A percentile compares a stretch with the other conserved stretches of the same genome.
These are phyloP conservation scores for Saccharomycopsis selenospora DNA, from an alignment of 805 yeast genomes.

Conservation along the genomic window DNA sequence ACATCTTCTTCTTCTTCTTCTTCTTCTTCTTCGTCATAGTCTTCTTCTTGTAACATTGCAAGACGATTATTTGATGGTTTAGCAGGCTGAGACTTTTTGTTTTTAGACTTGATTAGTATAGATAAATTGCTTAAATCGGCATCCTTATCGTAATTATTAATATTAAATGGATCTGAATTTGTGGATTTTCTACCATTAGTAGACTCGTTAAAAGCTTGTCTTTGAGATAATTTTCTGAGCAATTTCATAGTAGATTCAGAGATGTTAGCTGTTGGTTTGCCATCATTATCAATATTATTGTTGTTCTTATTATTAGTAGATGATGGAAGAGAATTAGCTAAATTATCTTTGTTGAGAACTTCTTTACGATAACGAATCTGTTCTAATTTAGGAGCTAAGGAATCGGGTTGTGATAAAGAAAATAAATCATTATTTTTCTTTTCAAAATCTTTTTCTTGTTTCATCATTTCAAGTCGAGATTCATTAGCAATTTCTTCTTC, in stretches of 20 bases:
- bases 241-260: constrained; percentile 15
- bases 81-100: neutral
- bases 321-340: constrained; percentile 13
- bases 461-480: neutral
- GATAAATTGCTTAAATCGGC: constrained; percentile 15
- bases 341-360: neutral
- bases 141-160: constrained; percentile 9
- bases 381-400: constrained; percentile 15
- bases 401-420: constrained; percentile 19
- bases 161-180: constrained; percentile 8
- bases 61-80: neutral
- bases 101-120: constrained; percentile 2
- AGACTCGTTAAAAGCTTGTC: constrained; percentile 7
- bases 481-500: constrained; percentile 10
- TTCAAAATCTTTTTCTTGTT: neutral
- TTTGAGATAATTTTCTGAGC: constrained; percentile 12
- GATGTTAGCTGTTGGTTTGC: constrained; percentile 13
- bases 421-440: constrained; percentile 7
- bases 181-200: neutral
- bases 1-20: constrained; percentile 14
- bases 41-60: neutral
- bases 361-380: constrained; percentile 7
- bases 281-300: neutral
- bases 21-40: too few species aligned
- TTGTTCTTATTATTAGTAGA: neutral